Base-by-base conservation (phyloP, 768 basidiomycete species). In the Phanerochaete carnosa region DNA sequence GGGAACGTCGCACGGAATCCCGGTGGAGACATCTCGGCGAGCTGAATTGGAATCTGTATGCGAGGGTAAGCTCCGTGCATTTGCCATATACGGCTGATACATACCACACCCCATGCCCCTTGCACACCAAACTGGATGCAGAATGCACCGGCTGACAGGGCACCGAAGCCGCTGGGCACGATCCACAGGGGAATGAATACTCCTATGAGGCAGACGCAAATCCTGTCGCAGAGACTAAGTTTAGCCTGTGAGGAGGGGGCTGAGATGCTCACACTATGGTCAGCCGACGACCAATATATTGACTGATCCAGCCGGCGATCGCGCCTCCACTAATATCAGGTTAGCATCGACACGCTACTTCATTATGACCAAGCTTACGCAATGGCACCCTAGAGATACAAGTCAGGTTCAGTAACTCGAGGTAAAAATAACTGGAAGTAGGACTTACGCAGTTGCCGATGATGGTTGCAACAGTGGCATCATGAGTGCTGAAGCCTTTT, bases 1-100 rank as follows among this genome's bases (percentile, higher is more conserved):
- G 90, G 89, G 79, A 93, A 94, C 1, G 89, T 89, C 3, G 92
- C 90, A 59, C 94, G 81, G 80, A 94, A 95, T 0, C 91, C 93
- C 3, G 92, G 89, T 1, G 94, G 94, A 0, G 90, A 89, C 75
- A 94, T 80, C 73, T 96, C 94, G 13, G 85, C 80, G 23, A 95
- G 79, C 71, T 88, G 89, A 66, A 94, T 89, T 1, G 93, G 92
- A 70, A 85, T 81, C 79, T 78, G 55, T 22, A 45, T 29, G 43
- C 49, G 54, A 7, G 25, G 43, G 43, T 19, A 13, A 39, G n/a
- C 0, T 15, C n/a, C 22, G 47, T 28, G 28, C 2, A 39, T 28
- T 19, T 4, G 39, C 6, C 19, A 4, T 19, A 43, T 7, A 53
- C 1, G 29, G 37, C 8, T n/a, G 47, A 39, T 1, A 71, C 88